Percentiles rank a stretch among this genome's conserved stretches.
Conservation (phyloP, 495 filamentous ascomycete species). For the Podospora bellae-mahoneyi region DNA sequence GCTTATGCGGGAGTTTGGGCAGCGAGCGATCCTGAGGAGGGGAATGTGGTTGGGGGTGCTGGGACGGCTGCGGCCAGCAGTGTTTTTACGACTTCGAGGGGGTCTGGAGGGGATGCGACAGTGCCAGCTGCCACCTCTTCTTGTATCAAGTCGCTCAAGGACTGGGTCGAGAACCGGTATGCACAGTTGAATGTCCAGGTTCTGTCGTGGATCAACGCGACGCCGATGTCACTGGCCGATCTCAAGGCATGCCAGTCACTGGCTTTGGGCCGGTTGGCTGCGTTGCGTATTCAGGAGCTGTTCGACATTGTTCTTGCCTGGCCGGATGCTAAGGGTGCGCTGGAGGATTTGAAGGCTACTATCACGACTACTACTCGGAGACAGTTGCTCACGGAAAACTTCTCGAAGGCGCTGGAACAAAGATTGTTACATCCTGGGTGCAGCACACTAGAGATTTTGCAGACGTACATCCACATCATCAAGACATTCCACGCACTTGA, state of each 20-base stretch:
- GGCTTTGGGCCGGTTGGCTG: conserved; percentile 71
- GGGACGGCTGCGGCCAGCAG: conserved; percentile 6
- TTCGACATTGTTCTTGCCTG: conserved; percentile 87
- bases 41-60: background rate
- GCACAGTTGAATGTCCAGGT: conserved; percentile 64
- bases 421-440: conserved; percentile 83
- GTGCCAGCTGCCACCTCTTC: conserved; percentile 47
- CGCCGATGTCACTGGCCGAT: conserved; percentile 52
- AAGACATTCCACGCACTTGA: conserved; percentile 85
- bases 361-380: conserved; percentile 54
- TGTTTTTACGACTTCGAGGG: conserved; percentile 18
- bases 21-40: conserved; percentile 11
- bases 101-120: conserved; percentile 24
- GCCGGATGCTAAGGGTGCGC: conserved; percentile 74
- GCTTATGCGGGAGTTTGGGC: conserved; percentile 60
- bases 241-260: conserved; percentile 80
- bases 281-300: conserved; percentile 72
- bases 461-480: conserved; percentile 89
- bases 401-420: conserved; percentile 62
- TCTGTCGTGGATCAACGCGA: conserved; percentile 37
- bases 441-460: conserved; percentile 83
- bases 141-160: conserved; percentile 55
- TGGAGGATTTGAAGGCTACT: conserved; percentile 66
- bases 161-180: conserved; percentile 73
- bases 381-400: conserved; percentile 65